Evolutionary conservation across 305 asterid genomes (phyloP), one percentile per base, ranked within the genome.

Genomic region (Fraxinus nigra): DNA sequence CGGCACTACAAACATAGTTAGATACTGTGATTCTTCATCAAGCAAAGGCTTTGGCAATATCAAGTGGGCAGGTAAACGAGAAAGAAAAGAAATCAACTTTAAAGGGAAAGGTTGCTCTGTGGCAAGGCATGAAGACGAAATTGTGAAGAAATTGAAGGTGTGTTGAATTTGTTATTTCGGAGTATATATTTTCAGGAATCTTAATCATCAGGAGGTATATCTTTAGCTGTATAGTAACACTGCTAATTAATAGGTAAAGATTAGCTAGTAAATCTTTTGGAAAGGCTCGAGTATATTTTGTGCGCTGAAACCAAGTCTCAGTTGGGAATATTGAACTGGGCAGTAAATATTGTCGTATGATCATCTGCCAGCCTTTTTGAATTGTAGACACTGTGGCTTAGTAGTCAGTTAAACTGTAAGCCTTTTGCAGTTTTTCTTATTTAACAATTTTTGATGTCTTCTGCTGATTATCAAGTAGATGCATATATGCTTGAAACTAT

Each of bases 131-230:
- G 82, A 73, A 34, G 80, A 80, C 22, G 80, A 51, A 74, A 79
- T 30, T 69, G 8, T 78, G 69, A 81, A 84, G 85, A 84, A 84
- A 74, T 37, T 79, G 83, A 81, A 80, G 82, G 85, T 78, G 32
- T 63, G 59, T 35, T 81, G 43, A 73, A 65, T 81, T 73, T 72
- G 76, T 35, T 40, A 20, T 20, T 38, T 40, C 5, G 72, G 24
- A 26, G 8, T 33, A 22, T 30, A 63, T 30, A 7, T 67, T 70
- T 70, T 16, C 22, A 3, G 76, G 26, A 70, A 32, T 70, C 43
- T 33, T 32, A 33, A 33, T 26, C 43, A 32, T 32, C 43, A 70
- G 24, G 43, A 14, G 76, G 43, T 70, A 33, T 16, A 32, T 5
- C 75, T 30, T 16, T 30, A 28, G 75, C 75, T 30, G 38, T 69